Evolutionary conservation across 306 rosid genomes (phyloP).

Genomic region (Malus sieversii): DNA sequence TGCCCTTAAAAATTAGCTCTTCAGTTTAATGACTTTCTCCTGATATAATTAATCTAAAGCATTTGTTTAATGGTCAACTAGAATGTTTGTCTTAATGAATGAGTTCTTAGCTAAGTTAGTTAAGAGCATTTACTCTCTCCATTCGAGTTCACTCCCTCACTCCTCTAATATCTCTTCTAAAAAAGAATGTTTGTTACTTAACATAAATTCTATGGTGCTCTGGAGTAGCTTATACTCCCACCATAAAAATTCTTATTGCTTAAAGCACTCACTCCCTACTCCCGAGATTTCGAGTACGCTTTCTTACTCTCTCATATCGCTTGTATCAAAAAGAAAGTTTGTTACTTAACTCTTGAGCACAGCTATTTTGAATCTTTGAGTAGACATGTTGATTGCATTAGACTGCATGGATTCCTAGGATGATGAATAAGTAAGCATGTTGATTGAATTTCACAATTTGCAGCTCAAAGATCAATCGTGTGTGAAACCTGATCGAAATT

Average conservation of each 20-base stretch:
- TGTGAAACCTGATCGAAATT: conserved; percentile 29
- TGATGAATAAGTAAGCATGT: not conserved
- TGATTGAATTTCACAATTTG: conserved; percentile 12
- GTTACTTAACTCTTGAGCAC: not conserved
- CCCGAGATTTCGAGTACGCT: not conserved
- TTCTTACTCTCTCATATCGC: not conserved
- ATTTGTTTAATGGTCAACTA: not conserved
- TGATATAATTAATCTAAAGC: not conserved
- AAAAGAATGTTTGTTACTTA: not conserved
- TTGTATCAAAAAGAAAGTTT: not conserved
- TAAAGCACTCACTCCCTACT: not conserved
- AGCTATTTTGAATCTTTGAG: not conserved
- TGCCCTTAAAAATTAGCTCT: not conserved
- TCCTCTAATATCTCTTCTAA: too few relatives aligned
- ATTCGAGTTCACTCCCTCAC: too few relatives aligned
- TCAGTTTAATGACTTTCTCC: not conserved
- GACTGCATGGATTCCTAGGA: not conserved
- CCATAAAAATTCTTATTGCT: not conserved
- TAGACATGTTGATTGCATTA: not conserved
- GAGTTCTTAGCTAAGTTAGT: too few relatives aligned
- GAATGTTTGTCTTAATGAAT: not conserved
- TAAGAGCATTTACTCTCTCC: too few relatives aligned
- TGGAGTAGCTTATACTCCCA: too few relatives aligned
- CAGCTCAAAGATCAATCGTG: conserved; percentile 35
- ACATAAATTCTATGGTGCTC: too few relatives aligned